Percentiles rank a stretch among this genome's conserved stretches.
Evolutionary conservation across 169 alveolate genomes (phyloP).

Genomic region (Plasmodium coatneyi): DNA sequence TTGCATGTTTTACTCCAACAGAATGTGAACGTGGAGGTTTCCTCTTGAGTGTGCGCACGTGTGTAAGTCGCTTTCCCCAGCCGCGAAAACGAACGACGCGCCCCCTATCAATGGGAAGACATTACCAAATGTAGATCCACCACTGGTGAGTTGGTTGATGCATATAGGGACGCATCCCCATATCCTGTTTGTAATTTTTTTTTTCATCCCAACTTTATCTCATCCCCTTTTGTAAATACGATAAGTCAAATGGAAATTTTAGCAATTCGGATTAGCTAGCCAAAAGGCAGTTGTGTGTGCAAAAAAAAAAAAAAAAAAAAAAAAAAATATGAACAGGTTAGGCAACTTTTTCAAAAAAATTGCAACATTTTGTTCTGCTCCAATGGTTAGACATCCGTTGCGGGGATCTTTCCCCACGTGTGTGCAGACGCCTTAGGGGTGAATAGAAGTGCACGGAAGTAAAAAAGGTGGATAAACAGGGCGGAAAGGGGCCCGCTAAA

Average conservation of each 20-base stretch:
- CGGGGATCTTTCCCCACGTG: background rate
- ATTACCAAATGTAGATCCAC: background rate
- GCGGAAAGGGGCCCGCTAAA: background rate
- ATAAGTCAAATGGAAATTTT: background rate
- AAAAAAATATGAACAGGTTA: background rate
- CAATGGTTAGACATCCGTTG: background rate
- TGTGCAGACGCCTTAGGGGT: background rate
- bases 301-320: constrained; percentile 3
- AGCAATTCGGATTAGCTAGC: background rate
- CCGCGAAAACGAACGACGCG: background rate
- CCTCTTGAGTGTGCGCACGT: background rate
- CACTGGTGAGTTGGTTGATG: background rate
- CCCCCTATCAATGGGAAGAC: background rate
- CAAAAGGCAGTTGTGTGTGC: constrained; percentile 12
- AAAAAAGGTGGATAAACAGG: background rate
- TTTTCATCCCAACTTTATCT: background rate
- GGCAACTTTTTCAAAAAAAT: background rate
- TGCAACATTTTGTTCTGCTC: background rate
- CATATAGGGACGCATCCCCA: background rate
- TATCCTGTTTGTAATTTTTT: background rate
- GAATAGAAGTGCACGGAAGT: background rate
- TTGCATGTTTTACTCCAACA: background rate
- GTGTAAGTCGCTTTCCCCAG: background rate
- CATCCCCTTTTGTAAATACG: constrained; percentile 4
- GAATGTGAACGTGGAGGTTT: too few relatives aligned